Base-by-base conservation (phyloP, 805 yeast species). In the Yamadazyma kitorensis region DNA sequence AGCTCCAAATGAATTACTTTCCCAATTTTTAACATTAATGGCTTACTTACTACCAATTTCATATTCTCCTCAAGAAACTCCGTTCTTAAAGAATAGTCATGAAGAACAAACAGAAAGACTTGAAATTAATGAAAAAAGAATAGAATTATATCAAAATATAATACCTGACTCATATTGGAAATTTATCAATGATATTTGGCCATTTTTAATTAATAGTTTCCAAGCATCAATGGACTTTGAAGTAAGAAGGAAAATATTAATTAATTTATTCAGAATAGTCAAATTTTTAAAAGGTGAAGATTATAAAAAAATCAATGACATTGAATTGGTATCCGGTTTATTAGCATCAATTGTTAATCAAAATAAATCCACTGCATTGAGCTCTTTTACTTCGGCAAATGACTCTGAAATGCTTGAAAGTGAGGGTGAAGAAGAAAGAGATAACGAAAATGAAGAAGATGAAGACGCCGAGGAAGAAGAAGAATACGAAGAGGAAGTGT, bases 171-270 rank as follows among this genome's bases (percentile, higher is more conserved):
- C 46, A 1, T 61, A 53, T 36, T 45, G 51, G 44, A 40, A 39
- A 2, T 76, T 82, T 49, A 61, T 72, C 5, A 59, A 59, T 28
- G 64, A 66, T 6, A 51, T 79, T 4, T 73, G 80, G 52, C 70
- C 76, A 0, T 44, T 80, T 4, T 49, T 86, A 33, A 54, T 83
- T 8, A 78, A 75, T 40, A 71, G 85, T 6, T 86, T 80, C 48
- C 79, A 83, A 22, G 79, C 91, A 2, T 72, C 91, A 0, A 81
- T 84, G 51, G 86, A 84, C 39, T 76, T 70, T 42, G 75, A 74
- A 11, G 66, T 83, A 6, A 72, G 93, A 44, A 68, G 78, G 34
- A 65, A 73, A 33, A 75, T 74, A 1, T 56, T 84, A 15, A 56
- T 79, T 9, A 69, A 77, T 12, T 47, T 85, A 12, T 53, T 74